phyloP scores from a whole-genome alignment of 306 rosid species.

The Biancaea sappan region DNA sequence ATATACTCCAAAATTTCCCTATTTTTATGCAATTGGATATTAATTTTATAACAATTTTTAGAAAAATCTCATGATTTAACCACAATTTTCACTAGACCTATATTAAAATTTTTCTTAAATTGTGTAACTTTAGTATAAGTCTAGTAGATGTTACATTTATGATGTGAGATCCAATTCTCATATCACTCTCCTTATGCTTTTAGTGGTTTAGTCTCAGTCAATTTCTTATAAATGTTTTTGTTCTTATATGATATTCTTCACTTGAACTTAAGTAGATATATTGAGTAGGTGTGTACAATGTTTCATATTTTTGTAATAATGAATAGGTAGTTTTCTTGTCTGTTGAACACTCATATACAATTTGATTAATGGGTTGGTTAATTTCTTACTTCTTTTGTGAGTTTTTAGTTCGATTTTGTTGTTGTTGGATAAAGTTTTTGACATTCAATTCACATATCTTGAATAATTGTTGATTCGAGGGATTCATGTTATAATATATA shows the following conservation, averaged over 20 bases:
- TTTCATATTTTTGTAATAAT: neutral
- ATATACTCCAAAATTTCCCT: no score
- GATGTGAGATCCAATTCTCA: neutral
- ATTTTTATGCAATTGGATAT: no score
- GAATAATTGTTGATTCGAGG: no score
- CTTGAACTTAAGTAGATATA: neutral
- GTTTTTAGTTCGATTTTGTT: neutral
- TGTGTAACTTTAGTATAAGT: no score
- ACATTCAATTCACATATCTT: neutral
- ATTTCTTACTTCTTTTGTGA: neutral
- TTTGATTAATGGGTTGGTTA: slow-evolving; percentile 4
- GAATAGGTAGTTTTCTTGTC: neutral
- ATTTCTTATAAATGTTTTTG: neutral
- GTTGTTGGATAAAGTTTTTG: neutral
- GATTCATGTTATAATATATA: no score
- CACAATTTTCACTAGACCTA: no score
- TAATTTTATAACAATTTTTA: no score
- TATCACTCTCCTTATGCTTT: neutral
- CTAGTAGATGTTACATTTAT: neutral
- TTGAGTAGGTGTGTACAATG: neutral
- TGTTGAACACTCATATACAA: neutral
- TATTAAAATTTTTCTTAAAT: no score
- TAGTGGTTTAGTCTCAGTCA: neutral
- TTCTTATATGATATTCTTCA: no score
- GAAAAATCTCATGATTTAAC: no score